Percentiles rank a stretch among this genome's conserved stretches.
phyloP scores from a whole-genome alignment of 495 filamentous ascomycete species.

The Tuber brumale region DNA sequence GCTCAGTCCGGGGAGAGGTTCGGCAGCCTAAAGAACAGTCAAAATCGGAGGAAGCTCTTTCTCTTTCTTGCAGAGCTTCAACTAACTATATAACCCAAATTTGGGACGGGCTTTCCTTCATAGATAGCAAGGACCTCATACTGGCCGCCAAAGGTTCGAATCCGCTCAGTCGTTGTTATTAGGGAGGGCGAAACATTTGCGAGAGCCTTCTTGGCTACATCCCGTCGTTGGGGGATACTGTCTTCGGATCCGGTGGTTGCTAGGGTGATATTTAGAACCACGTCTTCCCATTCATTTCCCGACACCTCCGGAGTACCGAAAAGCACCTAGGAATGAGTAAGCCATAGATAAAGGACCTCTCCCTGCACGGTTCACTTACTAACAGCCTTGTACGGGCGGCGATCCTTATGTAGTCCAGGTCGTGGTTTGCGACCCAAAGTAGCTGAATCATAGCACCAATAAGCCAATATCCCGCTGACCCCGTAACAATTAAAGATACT shows the following conservation, averaged over 20 bases:
- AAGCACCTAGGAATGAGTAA: background rate
- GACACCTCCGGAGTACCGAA: background rate
- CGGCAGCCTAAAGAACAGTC: background rate
- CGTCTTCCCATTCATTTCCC: background rate
- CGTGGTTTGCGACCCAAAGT: slow-evolving; percentile 1
- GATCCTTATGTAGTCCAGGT: background rate
- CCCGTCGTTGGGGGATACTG: background rate
- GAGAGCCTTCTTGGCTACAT: background rate
- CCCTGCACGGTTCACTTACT: background rate
- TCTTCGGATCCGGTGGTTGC: slow-evolving; percentile 1
- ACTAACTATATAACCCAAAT: background rate
- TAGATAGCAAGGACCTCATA: background rate
- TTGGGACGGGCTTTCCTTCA: background rate
- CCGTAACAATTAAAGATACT: background rate
- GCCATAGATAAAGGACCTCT: background rate
- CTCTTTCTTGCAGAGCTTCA: background rate
- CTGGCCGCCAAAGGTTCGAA: background rate
- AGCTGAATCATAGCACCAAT: background rate
- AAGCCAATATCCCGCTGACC: background rate
- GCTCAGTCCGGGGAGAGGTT: background rate
- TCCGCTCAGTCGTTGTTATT: slow-evolving; percentile 1
- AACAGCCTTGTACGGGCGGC: slow-evolving; percentile 1
- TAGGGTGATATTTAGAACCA: background rate
- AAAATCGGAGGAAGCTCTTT: background rate
- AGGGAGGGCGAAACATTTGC: background rate